phyloP scores from a whole-genome alignment of 2,329 filamentous ascomycete species.

The Clonostachys chloroleuca region DNA sequence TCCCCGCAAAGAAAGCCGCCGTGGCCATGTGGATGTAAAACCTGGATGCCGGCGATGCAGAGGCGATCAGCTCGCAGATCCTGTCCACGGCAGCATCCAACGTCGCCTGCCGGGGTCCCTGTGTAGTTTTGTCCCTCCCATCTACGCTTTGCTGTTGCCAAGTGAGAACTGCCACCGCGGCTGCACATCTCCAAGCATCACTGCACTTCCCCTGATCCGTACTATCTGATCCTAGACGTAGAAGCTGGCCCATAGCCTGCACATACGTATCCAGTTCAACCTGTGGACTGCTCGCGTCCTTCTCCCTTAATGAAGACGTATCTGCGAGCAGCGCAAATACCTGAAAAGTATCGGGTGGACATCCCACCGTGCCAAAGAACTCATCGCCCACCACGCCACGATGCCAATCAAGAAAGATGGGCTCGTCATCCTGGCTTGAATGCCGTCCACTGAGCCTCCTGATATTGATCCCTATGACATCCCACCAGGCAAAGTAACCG shows the following conservation, averaged over 20 bases:
- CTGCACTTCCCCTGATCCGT: conserved; percentile 9
- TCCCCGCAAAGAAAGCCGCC: conserved; percentile 26
- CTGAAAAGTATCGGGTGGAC: conserved; percentile 27
- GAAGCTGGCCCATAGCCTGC: conserved; percentile 16
- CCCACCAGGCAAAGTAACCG: conserved; percentile 33
- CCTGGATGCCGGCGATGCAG: conserved; percentile 20
- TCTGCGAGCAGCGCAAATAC: conserved; percentile 25
- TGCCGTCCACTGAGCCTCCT: conserved; percentile 2
- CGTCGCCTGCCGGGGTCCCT: conserved; percentile 3
- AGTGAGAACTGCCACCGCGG: conserved; percentile 21
- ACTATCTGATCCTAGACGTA: conserved; percentile 7
- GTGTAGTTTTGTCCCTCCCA: background rate
- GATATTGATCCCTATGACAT: conserved; percentile 21
- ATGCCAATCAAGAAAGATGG: conserved; percentile 35
- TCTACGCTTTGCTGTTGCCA: background rate
- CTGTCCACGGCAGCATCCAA: conserved; percentile 22
- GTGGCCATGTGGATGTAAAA: conserved; percentile 33
- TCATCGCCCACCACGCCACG: conserved; percentile 20
- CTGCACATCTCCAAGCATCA: conserved; percentile 6
- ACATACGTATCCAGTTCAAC: conserved; percentile 6
- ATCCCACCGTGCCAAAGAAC: conserved; percentile 30
- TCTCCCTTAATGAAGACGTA: background rate
- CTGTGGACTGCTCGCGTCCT: background rate
- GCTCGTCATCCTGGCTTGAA: conserved; percentile 3
- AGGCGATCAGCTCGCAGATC: conserved; percentile 24